A percentile compares a stretch with the other conserved stretches of the same genome.
Conservation (phyloP, 192 early-diverging fungal genomes). For the Linnemannia schmuckeri region DNA sequence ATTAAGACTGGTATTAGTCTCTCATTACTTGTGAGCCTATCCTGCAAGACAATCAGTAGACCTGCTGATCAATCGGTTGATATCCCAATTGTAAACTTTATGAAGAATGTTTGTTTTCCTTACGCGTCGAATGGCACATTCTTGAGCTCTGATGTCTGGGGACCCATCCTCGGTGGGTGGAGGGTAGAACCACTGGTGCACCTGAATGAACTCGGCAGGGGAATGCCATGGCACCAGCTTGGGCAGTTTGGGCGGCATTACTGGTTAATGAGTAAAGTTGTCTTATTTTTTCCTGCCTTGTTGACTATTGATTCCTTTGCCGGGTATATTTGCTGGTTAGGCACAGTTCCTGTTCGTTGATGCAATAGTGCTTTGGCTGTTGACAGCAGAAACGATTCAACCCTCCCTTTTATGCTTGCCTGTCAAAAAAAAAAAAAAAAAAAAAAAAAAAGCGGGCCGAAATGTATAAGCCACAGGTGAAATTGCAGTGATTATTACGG, state of each 20-base stretch:
- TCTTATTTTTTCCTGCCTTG: too few species aligned
- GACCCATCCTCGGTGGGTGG: conserved; percentile 29
- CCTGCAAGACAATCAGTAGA: not conserved
- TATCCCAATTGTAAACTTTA: not conserved
- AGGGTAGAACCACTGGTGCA: conserved; percentile 49
- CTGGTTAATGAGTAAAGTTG: not conserved
- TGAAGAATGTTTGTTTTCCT: not conserved
- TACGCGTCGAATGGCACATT: conserved; percentile 50
- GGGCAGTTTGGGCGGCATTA: conserved; percentile 48
- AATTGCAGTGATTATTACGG: not conserved
- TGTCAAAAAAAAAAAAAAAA: not conserved
- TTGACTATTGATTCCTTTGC: too few species aligned
- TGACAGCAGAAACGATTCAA: not conserved
- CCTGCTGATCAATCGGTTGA: not conserved
- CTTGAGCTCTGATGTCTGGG: conserved; percentile 43
- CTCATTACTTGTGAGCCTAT: not conserved
- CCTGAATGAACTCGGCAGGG: conserved; percentile 49
- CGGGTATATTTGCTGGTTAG: too few species aligned
- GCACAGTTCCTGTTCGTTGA: not conserved
- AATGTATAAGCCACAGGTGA: not conserved
- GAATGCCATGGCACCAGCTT: conserved; percentile 58
- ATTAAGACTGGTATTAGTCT: not conserved
- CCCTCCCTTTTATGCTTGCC: not conserved
- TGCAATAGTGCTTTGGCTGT: not conserved
- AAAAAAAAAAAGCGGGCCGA: not conserved